A percentile compares a stretch with the other conserved stretches of the same genome.
phyloP scores from a whole-genome alignment of 352 stramenopile genomes.

The Globisporangium perplexum region DNA sequence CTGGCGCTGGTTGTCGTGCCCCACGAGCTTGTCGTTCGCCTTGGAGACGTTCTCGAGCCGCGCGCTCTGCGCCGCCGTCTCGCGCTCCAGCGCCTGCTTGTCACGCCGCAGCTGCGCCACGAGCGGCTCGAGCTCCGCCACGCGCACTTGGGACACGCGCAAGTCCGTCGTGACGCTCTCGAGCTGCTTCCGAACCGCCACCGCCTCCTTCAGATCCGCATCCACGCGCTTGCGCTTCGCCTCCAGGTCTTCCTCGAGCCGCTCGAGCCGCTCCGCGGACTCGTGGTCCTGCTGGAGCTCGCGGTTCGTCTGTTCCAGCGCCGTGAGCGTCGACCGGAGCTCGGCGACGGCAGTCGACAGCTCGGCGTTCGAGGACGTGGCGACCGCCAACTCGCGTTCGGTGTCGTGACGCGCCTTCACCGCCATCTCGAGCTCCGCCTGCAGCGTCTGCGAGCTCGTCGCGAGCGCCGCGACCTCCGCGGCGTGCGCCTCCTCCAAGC shows the following conservation, averaged over 20 bases:
- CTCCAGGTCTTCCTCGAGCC: slow-evolving; percentile 16
- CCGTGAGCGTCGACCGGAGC: slow-evolving; percentile 15
- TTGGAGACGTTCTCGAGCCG: slow-evolving; percentile 29
- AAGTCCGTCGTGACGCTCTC: slow-evolving; percentile 10
- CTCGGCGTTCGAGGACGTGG: slow-evolving; percentile 16
- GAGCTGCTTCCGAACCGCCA: slow-evolving; percentile 17
- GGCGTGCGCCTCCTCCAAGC: no score
- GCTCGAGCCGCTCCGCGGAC: slow-evolving; percentile 18
- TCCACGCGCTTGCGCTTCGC: slow-evolving; percentile 17
- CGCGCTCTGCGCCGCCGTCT: slow-evolving; percentile 14
- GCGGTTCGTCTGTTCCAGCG: slow-evolving; percentile 20
- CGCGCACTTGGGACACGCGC: slow-evolving; percentile 5
- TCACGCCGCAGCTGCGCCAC: slow-evolving; percentile 22
- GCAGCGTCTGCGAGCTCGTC: neutral
- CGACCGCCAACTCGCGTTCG: slow-evolving; percentile 6
- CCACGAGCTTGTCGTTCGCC: slow-evolving; percentile 71
- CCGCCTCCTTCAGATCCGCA: slow-evolving; percentile 13
- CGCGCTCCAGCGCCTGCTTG: slow-evolving; percentile 44
- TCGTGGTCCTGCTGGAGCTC: slow-evolving; percentile 17
- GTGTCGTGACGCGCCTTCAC: neutral
- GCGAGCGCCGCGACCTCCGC: slow-evolving; percentile 13
- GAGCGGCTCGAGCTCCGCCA: slow-evolving; percentile 11
- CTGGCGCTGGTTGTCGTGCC: slow-evolving; percentile 72
- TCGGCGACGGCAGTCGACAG: slow-evolving; percentile 11
- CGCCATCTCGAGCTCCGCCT: slow-evolving; percentile 5